Conservation (phyloP, 164 flowering plant species). For the Kingdonia uniflora region DNA sequence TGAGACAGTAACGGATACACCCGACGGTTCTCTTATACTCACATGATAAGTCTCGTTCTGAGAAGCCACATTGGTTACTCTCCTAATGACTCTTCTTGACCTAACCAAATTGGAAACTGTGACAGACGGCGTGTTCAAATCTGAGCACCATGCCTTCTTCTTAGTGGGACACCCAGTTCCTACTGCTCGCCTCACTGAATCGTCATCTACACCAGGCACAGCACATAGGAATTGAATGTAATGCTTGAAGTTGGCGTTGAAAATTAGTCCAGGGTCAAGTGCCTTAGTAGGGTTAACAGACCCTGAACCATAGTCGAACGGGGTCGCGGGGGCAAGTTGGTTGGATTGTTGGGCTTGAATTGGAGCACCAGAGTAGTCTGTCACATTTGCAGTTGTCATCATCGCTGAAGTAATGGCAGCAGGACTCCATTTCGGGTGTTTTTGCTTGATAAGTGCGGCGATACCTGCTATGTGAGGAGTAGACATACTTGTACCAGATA, state of each 20-base stretch:
- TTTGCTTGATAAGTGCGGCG: constrained; percentile 51
- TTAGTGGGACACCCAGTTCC: constrained; percentile 32
- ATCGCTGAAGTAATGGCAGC: constrained; percentile 45
- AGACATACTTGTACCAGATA: constrained; percentile 65
- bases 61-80: constrained; percentile 31
- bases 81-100: constrained; percentile 30
- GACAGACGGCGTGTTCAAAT: constrained; percentile 37
- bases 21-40: constrained; percentile 27
- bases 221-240: constrained; percentile 46
- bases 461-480: constrained; percentile 55
- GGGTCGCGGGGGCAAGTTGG: constrained; percentile 20
- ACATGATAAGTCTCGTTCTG: constrained; percentile 30
- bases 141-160: constrained; percentile 37
- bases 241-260: constrained; percentile 24
- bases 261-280: constrained; percentile 43
- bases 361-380: constrained; percentile 26
- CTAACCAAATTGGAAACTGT: constrained; percentile 45
- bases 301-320: constrained; percentile 41
- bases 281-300: constrained; percentile 30
- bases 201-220: constrained; percentile 45
- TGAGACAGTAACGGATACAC: constrained; percentile 27
- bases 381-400: constrained; percentile 41
- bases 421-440: constrained; percentile 44
- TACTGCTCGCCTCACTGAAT: constrained; percentile 33
- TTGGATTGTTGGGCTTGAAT: constrained; percentile 31